Percentiles rank a stretch among this genome's conserved stretches.
Conservation (phyloP, 805 yeast species). For the Metschnikowia matae region DNA sequence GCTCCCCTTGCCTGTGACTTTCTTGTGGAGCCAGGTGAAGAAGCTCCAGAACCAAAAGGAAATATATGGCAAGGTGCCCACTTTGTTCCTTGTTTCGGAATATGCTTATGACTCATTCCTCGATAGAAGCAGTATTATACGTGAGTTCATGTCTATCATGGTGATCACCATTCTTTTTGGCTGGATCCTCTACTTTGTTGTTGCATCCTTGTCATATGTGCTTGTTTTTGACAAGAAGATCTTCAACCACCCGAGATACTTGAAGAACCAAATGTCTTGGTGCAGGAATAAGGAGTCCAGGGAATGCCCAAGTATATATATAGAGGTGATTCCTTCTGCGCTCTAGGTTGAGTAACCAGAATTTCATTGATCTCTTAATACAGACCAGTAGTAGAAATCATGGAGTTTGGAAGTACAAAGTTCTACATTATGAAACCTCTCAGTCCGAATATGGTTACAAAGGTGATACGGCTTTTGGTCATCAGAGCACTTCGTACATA, state of each 20-base stretch:
- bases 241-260: conserved; percentile 92
- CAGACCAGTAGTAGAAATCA: too few species aligned
- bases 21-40: conserved; percentile 13
- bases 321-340: too few species aligned
- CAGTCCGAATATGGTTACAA: too few species aligned
- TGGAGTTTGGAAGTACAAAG: too few species aligned
- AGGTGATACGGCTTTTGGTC: too few species aligned
- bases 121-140: conserved; percentile 63
- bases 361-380: too few species aligned
- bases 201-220: conserved; percentile 72
- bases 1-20: conserved; percentile 15
- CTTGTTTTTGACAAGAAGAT: conserved; percentile 83
- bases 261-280: conserved; percentile 87
- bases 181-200: conserved; percentile 70
- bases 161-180: conserved; percentile 77
- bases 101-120: conserved; percentile 65
- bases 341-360: too few species aligned
- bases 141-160: conserved; percentile 68
- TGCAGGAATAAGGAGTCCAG: too few species aligned
- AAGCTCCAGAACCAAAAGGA: conserved; percentile 34
- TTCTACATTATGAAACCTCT: too few species aligned
- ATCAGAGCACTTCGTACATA: too few species aligned
- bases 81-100: conserved; percentile 50
- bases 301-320: too few species aligned
- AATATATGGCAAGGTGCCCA: conserved; percentile 62